A percentile compares a stretch with the other conserved stretches of the same genome.
Evolutionary conservation across 257 asterid species (phyloP).

Genomic region (Gentiana macrophylla): DNA sequence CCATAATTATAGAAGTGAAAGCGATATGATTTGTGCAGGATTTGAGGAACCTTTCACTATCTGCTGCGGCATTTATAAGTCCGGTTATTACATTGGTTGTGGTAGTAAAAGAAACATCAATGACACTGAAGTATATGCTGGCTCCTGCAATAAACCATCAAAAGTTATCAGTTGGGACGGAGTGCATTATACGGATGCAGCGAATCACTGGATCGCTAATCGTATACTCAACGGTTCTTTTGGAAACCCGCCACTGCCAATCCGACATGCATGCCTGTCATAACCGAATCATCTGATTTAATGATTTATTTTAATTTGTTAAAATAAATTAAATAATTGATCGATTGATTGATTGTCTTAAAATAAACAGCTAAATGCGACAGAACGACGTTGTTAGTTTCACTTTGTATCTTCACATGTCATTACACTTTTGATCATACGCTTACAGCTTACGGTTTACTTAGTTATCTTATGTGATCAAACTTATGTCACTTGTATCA

Average conservation of each 20-base stretch:
- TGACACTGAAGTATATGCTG: slow-evolving; percentile 42
- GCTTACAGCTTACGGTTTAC: too few relatives aligned
- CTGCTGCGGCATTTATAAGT: slow-evolving; percentile 61
- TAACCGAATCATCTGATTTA: too few relatives aligned
- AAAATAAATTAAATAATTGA: slow-evolving; percentile 6
- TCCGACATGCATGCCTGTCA: slow-evolving; percentile 29
- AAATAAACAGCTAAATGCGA: neutral
- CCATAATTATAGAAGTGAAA: neutral
- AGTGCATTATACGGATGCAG: slow-evolving; percentile 62
- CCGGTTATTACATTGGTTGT: slow-evolving; percentile 42
- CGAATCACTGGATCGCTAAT: slow-evolving; percentile 51
- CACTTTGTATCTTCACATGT: neutral
- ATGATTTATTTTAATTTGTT: too few relatives aligned
- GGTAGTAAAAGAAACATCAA: slow-evolving; percentile 46
- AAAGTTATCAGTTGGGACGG: slow-evolving; percentile 76
- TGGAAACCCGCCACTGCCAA: slow-evolving; percentile 44
- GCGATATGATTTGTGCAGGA: slow-evolving; percentile 27
- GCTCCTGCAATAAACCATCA: slow-evolving; percentile 46
- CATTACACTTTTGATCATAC: too few relatives aligned
- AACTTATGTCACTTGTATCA: too few relatives aligned
- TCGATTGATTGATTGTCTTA: neutral
- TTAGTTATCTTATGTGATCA: too few relatives aligned
- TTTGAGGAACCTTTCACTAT: slow-evolving; percentile 36
- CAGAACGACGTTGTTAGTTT: neutral
- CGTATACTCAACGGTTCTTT: slow-evolving; percentile 37